Evolutionary conservation across 208 protist genomes (phyloP).

Genomic region (Giardia muris): DNA sequence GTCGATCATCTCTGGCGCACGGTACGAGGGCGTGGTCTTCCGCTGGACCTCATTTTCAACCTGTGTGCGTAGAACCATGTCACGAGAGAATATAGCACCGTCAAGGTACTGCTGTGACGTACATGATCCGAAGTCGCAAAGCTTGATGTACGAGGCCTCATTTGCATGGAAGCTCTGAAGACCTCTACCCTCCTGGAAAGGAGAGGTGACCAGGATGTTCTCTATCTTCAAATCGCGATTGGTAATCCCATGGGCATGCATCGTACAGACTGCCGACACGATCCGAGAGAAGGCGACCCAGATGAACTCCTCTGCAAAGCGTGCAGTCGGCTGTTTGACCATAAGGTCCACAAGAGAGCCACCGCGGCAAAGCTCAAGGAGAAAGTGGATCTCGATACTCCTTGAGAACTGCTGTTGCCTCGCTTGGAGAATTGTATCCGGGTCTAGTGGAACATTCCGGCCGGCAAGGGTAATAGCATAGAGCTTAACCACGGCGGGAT

Average conservation of each 20-base stretch:
- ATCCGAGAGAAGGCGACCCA: not conserved
- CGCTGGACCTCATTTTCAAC: not conserved
- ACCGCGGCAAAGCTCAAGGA: not conserved
- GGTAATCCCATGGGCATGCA: not conserved
- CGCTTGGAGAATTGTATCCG: not conserved
- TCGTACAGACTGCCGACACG: not conserved
- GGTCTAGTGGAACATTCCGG: too few relatives aligned
- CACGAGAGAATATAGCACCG: not conserved
- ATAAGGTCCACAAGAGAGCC: not conserved
- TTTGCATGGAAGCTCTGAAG: not conserved
- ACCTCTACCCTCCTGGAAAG: not conserved
- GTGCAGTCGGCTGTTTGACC: not conserved
- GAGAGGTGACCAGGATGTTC: not conserved
- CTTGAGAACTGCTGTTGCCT: not conserved
- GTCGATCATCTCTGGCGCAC: constrained; percentile 16
- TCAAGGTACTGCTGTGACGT: not conserved
- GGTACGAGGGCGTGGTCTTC: constrained; percentile 15
- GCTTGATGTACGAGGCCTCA: not conserved
- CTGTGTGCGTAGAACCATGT: not conserved
- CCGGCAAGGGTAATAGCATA: not conserved
- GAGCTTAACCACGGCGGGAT: not conserved
- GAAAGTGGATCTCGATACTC: not conserved
- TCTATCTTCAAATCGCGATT: constrained; percentile 13
- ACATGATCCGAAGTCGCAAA: constrained; percentile 28
- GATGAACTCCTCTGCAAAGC: not conserved